Evolutionary conservation across 345 rosid species (phyloP).

Genomic region (Heritiera fomes): DNA sequence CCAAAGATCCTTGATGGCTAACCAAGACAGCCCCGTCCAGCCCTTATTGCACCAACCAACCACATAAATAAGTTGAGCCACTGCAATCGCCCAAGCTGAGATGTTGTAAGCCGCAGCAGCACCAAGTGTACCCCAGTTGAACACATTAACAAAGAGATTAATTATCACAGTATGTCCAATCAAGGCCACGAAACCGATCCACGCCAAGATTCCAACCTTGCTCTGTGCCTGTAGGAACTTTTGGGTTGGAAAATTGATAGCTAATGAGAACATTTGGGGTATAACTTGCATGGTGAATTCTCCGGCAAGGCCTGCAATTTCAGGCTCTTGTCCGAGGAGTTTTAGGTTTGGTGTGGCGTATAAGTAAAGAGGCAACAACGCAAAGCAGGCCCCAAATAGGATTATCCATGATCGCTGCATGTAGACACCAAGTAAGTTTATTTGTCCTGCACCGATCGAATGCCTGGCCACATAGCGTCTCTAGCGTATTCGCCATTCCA

Average conservation of each 20-base stretch:
- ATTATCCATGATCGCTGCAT: constrained; percentile 91
- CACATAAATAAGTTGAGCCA: constrained; percentile 77
- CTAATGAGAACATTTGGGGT: constrained; percentile 91
- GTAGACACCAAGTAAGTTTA: constrained; percentile 71
- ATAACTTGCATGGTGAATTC: constrained; percentile 62
- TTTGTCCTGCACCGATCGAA: constrained; percentile 91
- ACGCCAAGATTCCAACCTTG: constrained; percentile 72
- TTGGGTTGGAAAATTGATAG: constrained; percentile 80
- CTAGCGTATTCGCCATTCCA: constrained; percentile 95
- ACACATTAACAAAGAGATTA: constrained; percentile 54
- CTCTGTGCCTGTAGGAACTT: constrained; percentile 89
- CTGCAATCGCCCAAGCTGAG: constrained; percentile 68
- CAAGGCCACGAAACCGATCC: constrained; percentile 73
- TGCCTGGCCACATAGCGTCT: constrained; percentile 93
- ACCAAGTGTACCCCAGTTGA: constrained; percentile 80
- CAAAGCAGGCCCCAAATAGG: constrained; percentile 59
- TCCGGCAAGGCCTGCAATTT: constrained; percentile 77
- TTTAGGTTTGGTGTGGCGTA: constrained; percentile 73
- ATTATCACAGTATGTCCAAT: constrained; percentile 48
- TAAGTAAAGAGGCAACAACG: constrained; percentile 66
- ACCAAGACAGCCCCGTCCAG: constrained; percentile 84
- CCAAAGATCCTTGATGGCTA: constrained; percentile 82
- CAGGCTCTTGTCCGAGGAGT: constrained; percentile 64
- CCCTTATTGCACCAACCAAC: constrained; percentile 85
- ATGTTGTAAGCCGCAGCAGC: constrained; percentile 77